Evolutionary conservation across 2,329 filamentous ascomycete genomes (phyloP), one percentile per base, ranked within the genome.

Genomic region (Talaromyces sp.): DNA sequence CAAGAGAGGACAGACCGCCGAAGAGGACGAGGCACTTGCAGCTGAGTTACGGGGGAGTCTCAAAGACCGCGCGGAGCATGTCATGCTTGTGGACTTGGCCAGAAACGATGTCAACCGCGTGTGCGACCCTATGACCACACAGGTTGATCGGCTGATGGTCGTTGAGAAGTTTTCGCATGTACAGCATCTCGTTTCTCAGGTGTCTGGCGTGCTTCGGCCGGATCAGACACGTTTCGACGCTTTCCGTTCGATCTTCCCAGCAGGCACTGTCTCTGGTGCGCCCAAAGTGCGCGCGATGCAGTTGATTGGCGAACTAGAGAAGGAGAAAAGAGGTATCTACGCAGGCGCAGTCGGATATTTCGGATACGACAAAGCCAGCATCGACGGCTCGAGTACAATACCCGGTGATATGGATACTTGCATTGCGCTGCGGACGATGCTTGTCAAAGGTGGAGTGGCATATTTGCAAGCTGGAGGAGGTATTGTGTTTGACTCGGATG

Each of bases 221-320:
- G 93, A 85, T 45, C 93, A 93, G 82, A 94, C 92, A 35, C 87
- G 95, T 65, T 99, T 97, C 79, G 94, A 98, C 75, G 95, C 95
- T 10, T 96, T 99, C 81, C 87, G 94, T 45, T 93, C 91, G 69
- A 97, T 99, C 72, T 99, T 99, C 82, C 95, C 95, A 0, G 95
- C 95, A 4, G 95, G 95, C 64, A 99, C 95, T 0, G 94, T 98
- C 35, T 95, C 91, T 19, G 95, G 95, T 4, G 94, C 95, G 3
- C 95, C 95, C 65, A 99, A 99, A 81, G 93, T 99, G 63, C 88
- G 89, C 68, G 95, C 95, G 2, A 99, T 99, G 95, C 91, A 97
- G 80, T 83, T 99, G 67, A 99, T 99, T 72, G 93, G 91, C 56
- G 94, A 98, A 81, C 82, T 98, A 56, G 95, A 99, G 80, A 83